Percentiles rank a stretch among this genome's conserved stretches.
phyloP scores from a whole-genome alignment of 345 rosid species.

The Gossypioides kirkii region DNA sequence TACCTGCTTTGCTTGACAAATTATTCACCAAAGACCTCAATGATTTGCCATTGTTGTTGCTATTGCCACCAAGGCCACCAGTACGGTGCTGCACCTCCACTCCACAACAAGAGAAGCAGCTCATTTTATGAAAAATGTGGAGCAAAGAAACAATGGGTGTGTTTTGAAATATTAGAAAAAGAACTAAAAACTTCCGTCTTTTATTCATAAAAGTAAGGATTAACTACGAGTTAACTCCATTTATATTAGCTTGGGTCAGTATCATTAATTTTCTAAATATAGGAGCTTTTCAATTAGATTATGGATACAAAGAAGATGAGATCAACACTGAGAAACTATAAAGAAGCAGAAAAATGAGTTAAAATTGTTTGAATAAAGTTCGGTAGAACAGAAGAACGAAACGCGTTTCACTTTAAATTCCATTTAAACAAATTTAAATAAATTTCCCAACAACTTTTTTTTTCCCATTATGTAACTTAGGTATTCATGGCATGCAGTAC shows the following conservation, averaged over 20 bases:
- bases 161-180: not conserved
- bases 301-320: not conserved
- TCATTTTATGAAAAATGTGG: conserved; percentile 5
- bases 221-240: not conserved
- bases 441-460: not conserved
- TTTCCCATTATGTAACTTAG: not conserved
- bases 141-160: not conserved
- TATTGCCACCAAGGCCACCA: not conserved
- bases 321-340: not conserved
- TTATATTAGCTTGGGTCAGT: not conserved
- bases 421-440: not conserved
- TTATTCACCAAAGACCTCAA: conserved; percentile 24
- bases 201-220: not conserved
- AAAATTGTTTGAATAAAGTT: not conserved
- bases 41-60: not conserved
- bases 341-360: not conserved
- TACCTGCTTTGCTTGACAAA: conserved; percentile 30
- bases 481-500: not conserved
- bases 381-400: not conserved
- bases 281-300: no score
- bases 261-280: not conserved
- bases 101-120: conserved; percentile 15
- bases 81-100: not conserved
- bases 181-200: not conserved
- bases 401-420: not conserved